phyloP scores from a whole-genome alignment of 257 asterid species.

The Fraxinus excelsior region DNA sequence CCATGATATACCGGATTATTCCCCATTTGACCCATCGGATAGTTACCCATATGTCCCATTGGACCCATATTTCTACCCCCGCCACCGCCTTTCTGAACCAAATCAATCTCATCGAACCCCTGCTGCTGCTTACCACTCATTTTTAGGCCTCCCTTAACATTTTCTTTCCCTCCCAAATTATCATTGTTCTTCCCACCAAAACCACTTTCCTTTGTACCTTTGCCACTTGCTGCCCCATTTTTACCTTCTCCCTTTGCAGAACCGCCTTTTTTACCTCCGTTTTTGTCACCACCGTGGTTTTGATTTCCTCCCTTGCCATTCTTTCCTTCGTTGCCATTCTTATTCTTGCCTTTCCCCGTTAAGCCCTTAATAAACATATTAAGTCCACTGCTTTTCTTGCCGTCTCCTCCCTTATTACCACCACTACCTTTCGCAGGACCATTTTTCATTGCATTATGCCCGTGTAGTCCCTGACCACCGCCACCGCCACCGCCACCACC shows the following conservation, averaged over 20 bases:
- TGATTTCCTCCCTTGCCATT: constrained; percentile 37
- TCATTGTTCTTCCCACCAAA: constrained; percentile 42
- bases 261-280: constrained; percentile 26
- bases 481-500: constrained; percentile 37
- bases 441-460: constrained; percentile 31
- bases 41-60: constrained; percentile 42
- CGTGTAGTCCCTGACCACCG: constrained; percentile 27
- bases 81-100: constrained; percentile 18
- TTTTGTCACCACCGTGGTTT: constrained; percentile 38
- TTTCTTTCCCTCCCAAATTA: constrained; percentile 43
- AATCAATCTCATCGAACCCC: constrained; percentile 38
- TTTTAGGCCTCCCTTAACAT: constrained; percentile 36
- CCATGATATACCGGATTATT: constrained; percentile 49
- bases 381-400: constrained; percentile 51
- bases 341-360: constrained; percentile 34
- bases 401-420: constrained; percentile 32
- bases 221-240: constrained; percentile 31
- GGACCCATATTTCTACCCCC: constrained; percentile 27
- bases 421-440: constrained; percentile 34
- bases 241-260: constrained; percentile 30
- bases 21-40: constrained; percentile 48
- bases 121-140: constrained; percentile 38
- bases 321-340: constrained; percentile 29
- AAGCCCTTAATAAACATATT: constrained; percentile 43
- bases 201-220: constrained; percentile 20